Base-by-base conservation (phyloP, 805 yeast genomes). In the Candida insectalens region DNA sequence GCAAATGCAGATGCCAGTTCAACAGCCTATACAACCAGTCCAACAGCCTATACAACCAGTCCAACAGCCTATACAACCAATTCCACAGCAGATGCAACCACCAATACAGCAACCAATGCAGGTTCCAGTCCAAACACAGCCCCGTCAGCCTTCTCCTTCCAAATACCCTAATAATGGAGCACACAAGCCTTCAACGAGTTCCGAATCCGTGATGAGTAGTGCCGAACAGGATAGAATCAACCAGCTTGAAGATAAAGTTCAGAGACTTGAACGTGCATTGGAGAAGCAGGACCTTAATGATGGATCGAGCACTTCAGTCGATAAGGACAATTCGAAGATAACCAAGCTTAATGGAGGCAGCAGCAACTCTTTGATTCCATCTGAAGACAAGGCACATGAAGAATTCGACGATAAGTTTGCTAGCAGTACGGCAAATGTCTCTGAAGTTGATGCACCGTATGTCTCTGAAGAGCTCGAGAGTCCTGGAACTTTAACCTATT, bases 391-490 rank as follows among this genome's bases (percentile, higher is more conserved):
- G 2, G 38, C 44, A 12, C 46, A 39, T 14, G 41, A 27, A 9
- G 23, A 43, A 10, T 30, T 33, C 5, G 38, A 35, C 16, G 34
- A 38, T 20, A 38, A 40, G 2, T 37, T 14, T 6, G 34, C 18
- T 6, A 13, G 23, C 7, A 41, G 34, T 4, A 32, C 34, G 3
- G 30, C 25, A 1, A 42, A 32, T 1, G 46, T 38, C 6, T 49
- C 45, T 21, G 55, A 52, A 4, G 23, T 8, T 7, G 23, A 7
- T 12, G 10, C 23, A 21, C 58, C 59, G 3, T 59, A 58, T 5
- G 51, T 57, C 1, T 53, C 52, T 32, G 58, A 53, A 36, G 60
- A 55, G 32, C 30, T 55, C 6, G 61, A 55, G 34, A 48, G 53
- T 26, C 48, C 57, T 0, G 60, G 60, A n/a, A 42, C 45, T 12